Base-by-base conservation (phyloP, 2,329 filamentous ascomycete species). In the Penicillium fuscoglaucum region DNA sequence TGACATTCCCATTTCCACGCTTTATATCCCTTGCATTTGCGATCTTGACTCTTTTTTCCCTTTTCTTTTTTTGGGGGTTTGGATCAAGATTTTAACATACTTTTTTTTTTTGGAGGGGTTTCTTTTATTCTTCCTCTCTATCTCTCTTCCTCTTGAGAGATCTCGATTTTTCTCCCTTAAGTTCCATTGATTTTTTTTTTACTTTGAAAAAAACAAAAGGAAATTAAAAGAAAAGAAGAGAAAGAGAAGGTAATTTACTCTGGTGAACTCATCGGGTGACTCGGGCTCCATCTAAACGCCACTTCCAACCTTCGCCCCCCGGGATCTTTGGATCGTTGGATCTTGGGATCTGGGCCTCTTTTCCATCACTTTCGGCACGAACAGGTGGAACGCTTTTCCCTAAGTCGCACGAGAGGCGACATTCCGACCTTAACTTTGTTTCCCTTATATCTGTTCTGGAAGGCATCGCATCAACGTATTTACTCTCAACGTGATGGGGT, bases 401-500 rank as follows among this genome's bases (percentile, higher is more conserved):
- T 57, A 21, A 21, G 57, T 65, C 53, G 60, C 56, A 64, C 53
- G 59, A 61, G 62, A 52, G 35, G 45, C 56, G 37, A 45, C 17
- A 19, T 48, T 54, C 45, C 41, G 46, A 19, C 35, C n/a, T 44
- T 43, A 58, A 47, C 52, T 49, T 43, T 61, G 45, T 45, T 46
- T 40, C 9, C n/a, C n/a, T 44, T 24, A 37, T 24, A 9, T 33
- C 33, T 6, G 1, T 19, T 19, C 37, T 40, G 15, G 24, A 43
- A 17, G 10, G 5, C 21, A 33, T 39, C 33, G 37, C n/a, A 12
- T 12, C 33, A 17, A 17, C 5, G n/a, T 47, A 40, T 15, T 9
- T 49, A 39, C 15, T 26, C 13, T 33, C 24, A 59, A 52, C 71
- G 66, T 70, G 64, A 76, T 77, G 73, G 73, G 72, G 64, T 73